These are phyloP conservation scores for Spongiforma sp. DNA, from an alignment of 1,284 basidiomycete genomes.

Conservation along the genomic window DNA sequence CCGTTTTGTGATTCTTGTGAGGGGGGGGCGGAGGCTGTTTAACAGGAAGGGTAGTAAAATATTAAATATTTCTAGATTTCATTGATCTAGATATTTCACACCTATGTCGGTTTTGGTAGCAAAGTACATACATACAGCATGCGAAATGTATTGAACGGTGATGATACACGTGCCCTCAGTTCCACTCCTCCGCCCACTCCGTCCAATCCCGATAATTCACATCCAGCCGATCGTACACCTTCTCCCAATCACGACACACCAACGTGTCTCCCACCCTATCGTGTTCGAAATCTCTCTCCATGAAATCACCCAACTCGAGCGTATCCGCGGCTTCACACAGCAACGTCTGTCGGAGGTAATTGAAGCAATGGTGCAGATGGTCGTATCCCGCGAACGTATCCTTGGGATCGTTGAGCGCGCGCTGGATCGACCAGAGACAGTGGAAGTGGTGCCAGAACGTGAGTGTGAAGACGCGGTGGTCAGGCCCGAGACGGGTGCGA, in stretches of 20 bases:
- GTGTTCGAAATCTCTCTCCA: constrained; percentile 22
- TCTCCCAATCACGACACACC: constrained; percentile 38
- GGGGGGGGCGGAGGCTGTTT: no score
- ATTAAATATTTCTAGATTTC: no score
- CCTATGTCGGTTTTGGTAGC: not conserved
- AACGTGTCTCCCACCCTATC: constrained; percentile 29
- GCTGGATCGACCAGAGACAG: constrained; percentile 21
- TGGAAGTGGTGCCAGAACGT: constrained; percentile 16
- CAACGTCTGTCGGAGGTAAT: constrained; percentile 38
- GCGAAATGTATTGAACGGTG: no score
- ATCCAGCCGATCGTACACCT: constrained; percentile 23
- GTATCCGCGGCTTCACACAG: constrained; percentile 38
- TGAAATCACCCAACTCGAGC: constrained; percentile 38
- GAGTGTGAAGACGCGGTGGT: constrained; percentile 14
- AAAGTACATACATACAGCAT: not conserved
- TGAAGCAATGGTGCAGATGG: constrained; percentile 37
- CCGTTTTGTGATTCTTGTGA: no score
- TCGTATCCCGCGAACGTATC: constrained; percentile 15
- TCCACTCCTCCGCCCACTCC: constrained; percentile 14
- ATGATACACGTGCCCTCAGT: not conserved
- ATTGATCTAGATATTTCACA: no score
- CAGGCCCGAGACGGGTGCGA: constrained; percentile 17
- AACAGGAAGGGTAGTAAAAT: no score
- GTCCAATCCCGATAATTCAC: constrained; percentile 17
- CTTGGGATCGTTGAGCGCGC: constrained; percentile 13